Conservation (phyloP, 2,329 filamentous ascomycete species). For the Hypoxylon sp. region DNA sequence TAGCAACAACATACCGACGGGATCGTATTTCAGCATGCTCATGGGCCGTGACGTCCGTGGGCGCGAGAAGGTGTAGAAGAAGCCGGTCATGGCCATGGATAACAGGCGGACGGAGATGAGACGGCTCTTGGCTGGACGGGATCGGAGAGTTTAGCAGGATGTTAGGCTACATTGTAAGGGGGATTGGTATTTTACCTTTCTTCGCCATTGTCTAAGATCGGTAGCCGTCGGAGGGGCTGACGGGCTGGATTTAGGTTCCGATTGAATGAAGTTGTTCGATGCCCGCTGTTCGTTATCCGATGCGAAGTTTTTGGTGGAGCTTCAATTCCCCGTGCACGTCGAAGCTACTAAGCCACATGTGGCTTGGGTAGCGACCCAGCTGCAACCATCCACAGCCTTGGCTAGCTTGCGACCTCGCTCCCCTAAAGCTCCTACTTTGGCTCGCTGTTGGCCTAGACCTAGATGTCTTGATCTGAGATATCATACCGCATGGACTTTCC, state of each 20-base stretch:
- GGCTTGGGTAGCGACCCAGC: not conserved
- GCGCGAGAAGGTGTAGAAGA: constrained; percentile 91
- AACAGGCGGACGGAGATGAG: constrained; percentile 93
- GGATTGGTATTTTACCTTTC: constrained; percentile 55
- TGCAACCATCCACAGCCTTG: not conserved
- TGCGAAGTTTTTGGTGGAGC: constrained; percentile 50
- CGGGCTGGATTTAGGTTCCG: constrained; percentile 7
- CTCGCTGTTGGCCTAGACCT: constrained; percentile 10
- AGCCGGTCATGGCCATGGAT: constrained; percentile 99
- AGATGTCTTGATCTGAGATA: not conserved
- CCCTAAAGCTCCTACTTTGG: not conserved
- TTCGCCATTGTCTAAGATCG: constrained; percentile 57
- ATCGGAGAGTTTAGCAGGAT: constrained; percentile 9
- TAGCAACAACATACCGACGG: constrained; percentile 77
- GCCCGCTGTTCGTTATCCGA: constrained; percentile 25
- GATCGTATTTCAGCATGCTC: constrained; percentile 99
- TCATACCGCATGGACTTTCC: constrained; percentile 50
- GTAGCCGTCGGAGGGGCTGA: constrained; percentile 28
- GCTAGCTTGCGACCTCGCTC: constrained; percentile 18
- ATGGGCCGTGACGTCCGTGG: constrained; percentile 86
- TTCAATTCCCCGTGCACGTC: constrained; percentile 14
- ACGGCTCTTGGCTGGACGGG: constrained; percentile 82
- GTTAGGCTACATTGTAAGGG: not conserved
- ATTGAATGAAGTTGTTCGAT: constrained; percentile 38
- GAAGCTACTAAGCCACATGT: constrained; percentile 11